Base-by-base conservation (phyloP, 192 early-diverging fungal genomes). In the Linnemannia elongata region DNA sequence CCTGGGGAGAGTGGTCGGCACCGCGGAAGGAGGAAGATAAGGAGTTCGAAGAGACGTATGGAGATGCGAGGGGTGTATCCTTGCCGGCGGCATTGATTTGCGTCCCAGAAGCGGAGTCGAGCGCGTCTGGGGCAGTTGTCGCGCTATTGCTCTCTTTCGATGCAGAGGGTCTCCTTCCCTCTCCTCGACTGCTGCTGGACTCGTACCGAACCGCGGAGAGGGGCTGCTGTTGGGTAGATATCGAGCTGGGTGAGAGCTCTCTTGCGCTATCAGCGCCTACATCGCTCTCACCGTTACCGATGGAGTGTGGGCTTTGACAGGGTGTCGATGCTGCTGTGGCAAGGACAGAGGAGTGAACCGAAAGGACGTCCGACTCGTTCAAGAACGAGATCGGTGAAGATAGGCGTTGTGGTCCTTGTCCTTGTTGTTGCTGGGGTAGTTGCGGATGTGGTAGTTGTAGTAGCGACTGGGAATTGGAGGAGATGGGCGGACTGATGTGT, bases 21-120 rank as follows among this genome's bases (percentile, higher is more conserved):
- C 75, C 75, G 24, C 45, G 68, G 18, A 63, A 70, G 41, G 44
- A 41, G 18, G 81, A 82, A 4, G 82, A 83, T 4, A 68, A 22
- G 4, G 76, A 70, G 30, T 30, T 27, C 0, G 60, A 84, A 17
- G 82, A 71, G 18, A 66, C 66, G 24, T 52, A 79, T 6, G 72
- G 68, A 0, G 83, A 80, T 3, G 73, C 63, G 17, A 85, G 42
- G 38, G 79, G 72, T 27, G 49, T 17, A 18, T 52, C 49, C 1
- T 52, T 18, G 18, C 5, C 6, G 17, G 15, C 49, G 5, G 49
- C 5, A 17, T 22, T 52, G 49, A 52, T 52, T 52, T 18, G 42
- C 54, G 57, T 12, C 39, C 30, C 13, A 15, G 57, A 42, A 3
- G 22, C 33, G n/a, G 20, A n/a, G 1, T 60, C 17, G 49, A 52